Evolutionary conservation across 306 rosid genomes (phyloP).

Genomic region (Pterocarpus macrocarpus): DNA sequence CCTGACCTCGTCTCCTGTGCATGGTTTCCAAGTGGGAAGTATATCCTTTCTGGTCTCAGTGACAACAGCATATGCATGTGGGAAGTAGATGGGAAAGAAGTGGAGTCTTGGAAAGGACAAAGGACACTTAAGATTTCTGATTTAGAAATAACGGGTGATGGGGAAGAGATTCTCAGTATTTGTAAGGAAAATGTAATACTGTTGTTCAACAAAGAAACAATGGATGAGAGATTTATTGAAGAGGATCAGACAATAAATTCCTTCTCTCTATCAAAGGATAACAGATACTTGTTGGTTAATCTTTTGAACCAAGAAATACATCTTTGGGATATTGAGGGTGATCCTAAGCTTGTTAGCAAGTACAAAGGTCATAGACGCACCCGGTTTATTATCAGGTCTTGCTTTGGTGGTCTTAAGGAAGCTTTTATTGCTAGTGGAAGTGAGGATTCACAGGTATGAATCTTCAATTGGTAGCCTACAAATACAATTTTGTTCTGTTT

Average conservation of each 20-base stretch:
- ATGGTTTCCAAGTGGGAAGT: constrained; percentile 92
- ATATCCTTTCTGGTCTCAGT: constrained; percentile 78
- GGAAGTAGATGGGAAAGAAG: constrained; percentile 94
- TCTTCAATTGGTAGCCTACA: background rate
- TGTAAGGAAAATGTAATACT: constrained; percentile 68
- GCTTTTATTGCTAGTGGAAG: constrained; percentile 97
- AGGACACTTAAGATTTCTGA: constrained; percentile 86
- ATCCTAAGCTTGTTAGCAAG: constrained; percentile 72
- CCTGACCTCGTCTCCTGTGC: constrained; percentile 81
- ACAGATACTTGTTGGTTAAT: constrained; percentile 76
- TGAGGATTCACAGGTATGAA: constrained; percentile 97
- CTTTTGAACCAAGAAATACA: constrained; percentile 96
- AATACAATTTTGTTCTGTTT: background rate
- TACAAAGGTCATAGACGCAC: constrained; percentile 84
- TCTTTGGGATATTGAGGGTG: constrained; percentile 88
- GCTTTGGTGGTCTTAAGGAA: constrained; percentile 94
- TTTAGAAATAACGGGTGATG: constrained; percentile 81
- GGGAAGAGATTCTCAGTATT: constrained; percentile 80
- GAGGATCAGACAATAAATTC: constrained; percentile 87
- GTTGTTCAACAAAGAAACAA: constrained; percentile 82
- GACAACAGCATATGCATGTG: constrained; percentile 97
- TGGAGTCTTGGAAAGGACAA: constrained; percentile 93
- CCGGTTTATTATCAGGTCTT: constrained; percentile 89
- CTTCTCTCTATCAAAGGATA: constrained; percentile 85
- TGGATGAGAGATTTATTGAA: constrained; percentile 76